A percentile compares a stretch with the other conserved stretches of the same genome.
These are phyloP conservation scores for Moricandia moricandioides DNA, from an alignment of 345 rosid genomes.

Conservation along the genomic window DNA sequence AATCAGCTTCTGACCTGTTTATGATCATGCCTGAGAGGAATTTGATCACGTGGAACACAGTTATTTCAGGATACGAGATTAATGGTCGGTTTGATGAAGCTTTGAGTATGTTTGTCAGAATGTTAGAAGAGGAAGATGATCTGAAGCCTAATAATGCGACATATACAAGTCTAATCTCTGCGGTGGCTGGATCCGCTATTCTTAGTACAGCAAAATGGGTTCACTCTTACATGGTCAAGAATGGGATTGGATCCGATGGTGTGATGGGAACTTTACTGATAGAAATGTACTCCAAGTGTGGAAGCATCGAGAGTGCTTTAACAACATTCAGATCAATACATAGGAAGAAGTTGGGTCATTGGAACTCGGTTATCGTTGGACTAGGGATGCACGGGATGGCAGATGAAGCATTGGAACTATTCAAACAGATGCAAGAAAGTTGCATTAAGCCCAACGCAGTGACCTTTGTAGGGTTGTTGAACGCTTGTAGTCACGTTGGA, in stretches of 20 bases:
- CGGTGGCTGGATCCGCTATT: slow-evolving; percentile 51
- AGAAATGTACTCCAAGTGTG: slow-evolving; percentile 72
- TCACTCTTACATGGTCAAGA: slow-evolving; percentile 58
- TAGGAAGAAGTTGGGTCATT: slow-evolving; percentile 57
- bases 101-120: slow-evolving; percentile 32
- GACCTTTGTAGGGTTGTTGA: slow-evolving; percentile 65
- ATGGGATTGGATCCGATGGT: slow-evolving; percentile 40
- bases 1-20: slow-evolving; percentile 39
- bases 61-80: slow-evolving; percentile 46
- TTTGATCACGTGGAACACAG: slow-evolving; percentile 49
- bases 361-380: slow-evolving; percentile 73
- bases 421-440: slow-evolving; percentile 44
- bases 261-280: slow-evolving; percentile 56
- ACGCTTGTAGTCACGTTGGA: slow-evolving; percentile 77
- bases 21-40: slow-evolving; percentile 34
- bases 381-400: slow-evolving; percentile 67
- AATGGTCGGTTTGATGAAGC: slow-evolving; percentile 45
- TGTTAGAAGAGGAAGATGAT: slow-evolving; percentile 37
- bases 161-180: slow-evolving; percentile 50
- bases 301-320: slow-evolving; percentile 52
- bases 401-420: slow-evolving; percentile 44
- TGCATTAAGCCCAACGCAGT: slow-evolving; percentile 48
- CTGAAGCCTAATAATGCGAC: slow-evolving; percentile 52
- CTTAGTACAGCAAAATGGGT: slow-evolving; percentile 51
- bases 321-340: slow-evolving; percentile 38